phyloP scores from a whole-genome alignment of 257 asterid species.

The Cynanchum wilfordii region DNA sequence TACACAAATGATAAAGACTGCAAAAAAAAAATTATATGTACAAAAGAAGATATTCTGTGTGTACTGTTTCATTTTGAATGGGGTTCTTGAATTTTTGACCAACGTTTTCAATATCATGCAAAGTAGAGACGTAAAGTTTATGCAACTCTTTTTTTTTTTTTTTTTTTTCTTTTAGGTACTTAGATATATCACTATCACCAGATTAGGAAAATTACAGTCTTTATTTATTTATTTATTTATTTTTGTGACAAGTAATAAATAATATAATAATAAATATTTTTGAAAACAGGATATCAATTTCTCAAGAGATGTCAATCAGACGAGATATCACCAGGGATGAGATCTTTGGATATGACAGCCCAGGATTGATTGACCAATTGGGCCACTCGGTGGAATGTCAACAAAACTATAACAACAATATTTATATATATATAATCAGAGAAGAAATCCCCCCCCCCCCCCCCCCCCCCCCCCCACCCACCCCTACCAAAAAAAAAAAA shows the following conservation, averaged over 20 bases:
- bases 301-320: constrained; percentile 50
- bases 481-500: background rate
- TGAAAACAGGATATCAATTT: constrained; percentile 60
- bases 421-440: no score
- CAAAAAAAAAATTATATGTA: no score
- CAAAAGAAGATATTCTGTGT: no score
- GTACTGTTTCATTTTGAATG: background rate
- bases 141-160: background rate
- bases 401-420: background rate
- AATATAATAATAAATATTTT: background rate
- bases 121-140: background rate
- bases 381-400: constrained; percentile 22
- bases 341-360: constrained; percentile 59
- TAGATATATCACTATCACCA: constrained; percentile 14
- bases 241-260: no score
- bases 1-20: no score
- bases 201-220: background rate
- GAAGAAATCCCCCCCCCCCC: background rate
- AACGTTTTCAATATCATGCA: background rate
- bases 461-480: no score
- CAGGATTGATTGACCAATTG: constrained; percentile 29
- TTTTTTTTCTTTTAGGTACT: background rate
- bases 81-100: background rate
- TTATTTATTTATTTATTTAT: no score
- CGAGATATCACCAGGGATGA: constrained; percentile 70